These are phyloP conservation scores for Solanum appendiculatum DNA, from an alignment of 257 asterid genomes.

Conservation along the genomic window DNA sequence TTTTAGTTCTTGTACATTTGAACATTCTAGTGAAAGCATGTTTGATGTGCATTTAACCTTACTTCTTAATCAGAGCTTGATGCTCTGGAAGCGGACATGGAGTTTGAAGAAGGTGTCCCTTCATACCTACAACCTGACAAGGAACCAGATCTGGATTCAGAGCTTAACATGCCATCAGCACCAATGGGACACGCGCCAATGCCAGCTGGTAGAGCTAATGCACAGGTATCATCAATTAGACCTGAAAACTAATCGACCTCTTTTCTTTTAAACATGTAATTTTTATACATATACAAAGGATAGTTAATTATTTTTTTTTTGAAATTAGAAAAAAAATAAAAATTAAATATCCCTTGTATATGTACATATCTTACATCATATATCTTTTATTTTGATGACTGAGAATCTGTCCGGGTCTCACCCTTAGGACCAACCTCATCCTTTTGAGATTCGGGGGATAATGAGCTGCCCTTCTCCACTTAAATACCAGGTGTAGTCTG, in stretches of 20 bases:
- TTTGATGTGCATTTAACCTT: background rate
- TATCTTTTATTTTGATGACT: background rate
- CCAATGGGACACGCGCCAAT: constrained; percentile 52
- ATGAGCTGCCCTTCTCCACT: background rate
- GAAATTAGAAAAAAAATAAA: too few relatives aligned
- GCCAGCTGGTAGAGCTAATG: constrained; percentile 42
- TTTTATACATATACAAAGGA: background rate
- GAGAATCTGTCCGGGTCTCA: background rate
- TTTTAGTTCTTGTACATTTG: background rate
- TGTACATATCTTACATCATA: background rate
- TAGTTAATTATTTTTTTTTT: background rate
- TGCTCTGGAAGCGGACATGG: constrained; percentile 93
- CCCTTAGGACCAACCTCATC: background rate
- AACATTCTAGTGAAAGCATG: background rate
- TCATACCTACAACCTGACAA: constrained; percentile 84
- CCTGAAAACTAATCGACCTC: background rate
- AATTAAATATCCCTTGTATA: too few relatives aligned
- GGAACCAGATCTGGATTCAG: constrained; percentile 67
- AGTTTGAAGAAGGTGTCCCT: constrained; percentile 75
- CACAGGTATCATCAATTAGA: constrained; percentile 40
- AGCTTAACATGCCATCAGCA: constrained; percentile 89
- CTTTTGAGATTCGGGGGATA: background rate
- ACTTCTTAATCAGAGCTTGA: constrained; percentile 60
- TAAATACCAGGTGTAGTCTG: background rate
- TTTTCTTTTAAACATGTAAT: background rate